Evolutionary conservation across 2,329 filamentous ascomycete species (phyloP).

Genomic region (Microcyclospora tardicrescens): DNA sequence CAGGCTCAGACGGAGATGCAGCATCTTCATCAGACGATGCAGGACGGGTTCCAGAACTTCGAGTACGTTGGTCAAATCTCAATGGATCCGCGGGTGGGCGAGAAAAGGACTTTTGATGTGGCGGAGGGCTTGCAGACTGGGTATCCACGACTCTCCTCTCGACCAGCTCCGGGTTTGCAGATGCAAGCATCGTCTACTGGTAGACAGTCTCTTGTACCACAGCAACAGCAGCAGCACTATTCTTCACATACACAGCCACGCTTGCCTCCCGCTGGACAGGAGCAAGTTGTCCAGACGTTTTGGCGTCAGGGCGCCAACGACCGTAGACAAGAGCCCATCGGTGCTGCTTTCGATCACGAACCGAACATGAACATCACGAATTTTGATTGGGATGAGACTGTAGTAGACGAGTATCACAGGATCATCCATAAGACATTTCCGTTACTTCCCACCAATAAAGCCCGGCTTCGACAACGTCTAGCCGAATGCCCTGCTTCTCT

Average conservation of each 20-base stretch:
- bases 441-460: slow-evolving; percentile 47
- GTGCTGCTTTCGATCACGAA: slow-evolving; percentile 15
- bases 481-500: slow-evolving; percentile 43
- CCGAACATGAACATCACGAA: slow-evolving; percentile 12
- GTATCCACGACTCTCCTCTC: background rate
- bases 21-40: slow-evolving; percentile 18
- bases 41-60: slow-evolving; percentile 10
- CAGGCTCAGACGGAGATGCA: slow-evolving; percentile 19
- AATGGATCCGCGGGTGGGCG: slow-evolving; percentile 17
- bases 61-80: slow-evolving; percentile 5
- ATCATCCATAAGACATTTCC: slow-evolving; percentile 56
- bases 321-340: slow-evolving; percentile 16
- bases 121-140: slow-evolving; percentile 14
- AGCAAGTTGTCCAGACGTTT: slow-evolving; percentile 17
- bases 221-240: background rate
- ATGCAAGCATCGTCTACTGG: background rate
- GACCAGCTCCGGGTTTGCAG: background rate
- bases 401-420: slow-evolving; percentile 43
- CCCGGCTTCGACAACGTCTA: slow-evolving; percentile 44
- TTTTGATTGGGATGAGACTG: slow-evolving; percentile 35
- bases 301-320: slow-evolving; percentile 18
- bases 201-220: slow-evolving; percentile 2
- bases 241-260: slow-evolving; percentile 2
- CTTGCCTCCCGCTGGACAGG: slow-evolving; percentile 7
- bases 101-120: slow-evolving; percentile 19